Base-by-base conservation (phyloP, 2,329 filamentous ascomycete species). In the Colletotrichum ledebouriae region DNA sequence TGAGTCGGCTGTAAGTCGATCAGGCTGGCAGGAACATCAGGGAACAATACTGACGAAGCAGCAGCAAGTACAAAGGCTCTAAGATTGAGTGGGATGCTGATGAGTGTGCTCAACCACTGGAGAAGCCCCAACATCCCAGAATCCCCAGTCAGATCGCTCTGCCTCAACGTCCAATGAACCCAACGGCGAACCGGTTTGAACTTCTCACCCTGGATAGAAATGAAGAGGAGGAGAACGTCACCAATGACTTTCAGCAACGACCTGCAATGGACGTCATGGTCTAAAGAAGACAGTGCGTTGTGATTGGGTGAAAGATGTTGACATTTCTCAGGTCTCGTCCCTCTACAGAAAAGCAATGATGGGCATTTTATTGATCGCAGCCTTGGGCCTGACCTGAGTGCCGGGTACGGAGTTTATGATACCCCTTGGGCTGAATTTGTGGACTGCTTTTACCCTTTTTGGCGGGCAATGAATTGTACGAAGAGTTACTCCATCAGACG, bases 1-100 rank as follows among this genome's bases (percentile, higher is more conserved):
- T 91, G 86, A 89, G 85, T 71, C 81, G 84, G 61, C 71, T 72
- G 85, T 87, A 76, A 75, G 84, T 79, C 25, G 22, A 12, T 13
- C 5, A 39, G 3, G n/a, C 55, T 39, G 25, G 15, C 33, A n/a
- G 50, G 15, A 15, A 20, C 2, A 37, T 15, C 3, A 20, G 37
- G 10, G 37, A 39, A 15, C 11, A 9, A 52, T 69, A 20, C 72
- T 78, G 41, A 77, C 52, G n/a, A 20, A 83, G 80, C 63, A 77
- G 79, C 64, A 88, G 86, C 13, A 85, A 84, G 34, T 97, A 96
- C 81, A 93, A 90, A 75, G 85, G 87, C 22, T 88, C 85, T 68
- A 89, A 85, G 70, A 91, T 97, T 72, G 88, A 90, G 13, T 95
- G 89, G 85, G 89, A 85, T 69, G 78, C 81, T 0, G 93, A 97